Conservation (phyloP, 2,329 filamentous ascomycete genomes). For the Elsinoe perseae region DNA sequence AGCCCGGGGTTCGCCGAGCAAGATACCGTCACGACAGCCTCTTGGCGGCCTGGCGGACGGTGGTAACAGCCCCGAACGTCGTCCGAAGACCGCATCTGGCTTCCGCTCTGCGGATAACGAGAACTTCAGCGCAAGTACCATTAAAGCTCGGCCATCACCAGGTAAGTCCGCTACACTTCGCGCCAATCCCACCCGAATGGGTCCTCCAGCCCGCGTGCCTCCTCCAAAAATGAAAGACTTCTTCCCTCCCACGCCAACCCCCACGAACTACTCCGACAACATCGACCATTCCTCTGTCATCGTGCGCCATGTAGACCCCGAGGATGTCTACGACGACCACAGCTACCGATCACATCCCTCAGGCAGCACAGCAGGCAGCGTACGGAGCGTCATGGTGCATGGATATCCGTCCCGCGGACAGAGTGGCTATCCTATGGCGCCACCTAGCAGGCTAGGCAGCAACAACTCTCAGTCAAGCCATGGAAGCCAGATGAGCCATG, state of each 20-base stretch:
- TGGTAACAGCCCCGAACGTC: slow-evolving; percentile 74
- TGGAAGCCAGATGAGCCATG: slow-evolving; percentile 29
- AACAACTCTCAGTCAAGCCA: slow-evolving; percentile 57
- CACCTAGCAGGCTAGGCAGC: slow-evolving; percentile 52
- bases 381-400: slow-evolving; percentile 23
- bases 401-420: slow-evolving; percentile 28
- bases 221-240: slow-evolving; percentile 92
- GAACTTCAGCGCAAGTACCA: slow-evolving; percentile 7
- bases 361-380: slow-evolving; percentile 27
- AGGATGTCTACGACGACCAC: slow-evolving; percentile 78
- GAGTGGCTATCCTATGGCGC: slow-evolving; percentile 10
- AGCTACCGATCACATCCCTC: slow-evolving; percentile 20
- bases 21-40: slow-evolving; percentile 62
- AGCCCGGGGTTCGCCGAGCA: slow-evolving; percentile 50
- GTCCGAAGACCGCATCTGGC: slow-evolving; percentile 27
- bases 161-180: slow-evolving; percentile 14
- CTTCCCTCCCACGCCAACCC: slow-evolving; percentile 38
- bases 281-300: slow-evolving; percentile 49
- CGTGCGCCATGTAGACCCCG: slow-evolving; percentile 56
- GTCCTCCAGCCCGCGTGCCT: slow-evolving; percentile 53
- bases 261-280: slow-evolving; percentile 26
- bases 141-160: slow-evolving; percentile 31
- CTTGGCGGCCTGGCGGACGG: slow-evolving; percentile 62
- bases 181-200: slow-evolving; percentile 33
- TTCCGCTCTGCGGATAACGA: slow-evolving; percentile 7